Conservation (phyloP, 2,329 filamentous ascomycete species). For the Lasiodiplodia hormozganensis region DNA sequence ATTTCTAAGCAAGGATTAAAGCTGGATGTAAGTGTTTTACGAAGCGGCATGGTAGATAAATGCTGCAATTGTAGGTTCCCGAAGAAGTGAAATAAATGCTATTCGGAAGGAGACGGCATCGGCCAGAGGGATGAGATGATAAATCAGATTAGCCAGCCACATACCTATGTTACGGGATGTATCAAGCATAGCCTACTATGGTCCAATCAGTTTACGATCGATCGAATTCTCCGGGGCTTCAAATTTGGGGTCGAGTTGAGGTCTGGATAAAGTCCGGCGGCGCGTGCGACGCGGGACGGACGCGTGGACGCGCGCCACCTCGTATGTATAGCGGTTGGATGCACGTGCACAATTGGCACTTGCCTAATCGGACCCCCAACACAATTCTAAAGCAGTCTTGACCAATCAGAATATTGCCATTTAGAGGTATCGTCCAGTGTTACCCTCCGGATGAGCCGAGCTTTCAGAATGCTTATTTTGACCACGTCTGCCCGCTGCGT, state of each 20-base stretch:
- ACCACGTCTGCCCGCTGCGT: not conserved
- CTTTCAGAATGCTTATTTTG: not conserved
- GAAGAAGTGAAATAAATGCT: not conserved
- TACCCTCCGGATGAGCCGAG: not conserved
- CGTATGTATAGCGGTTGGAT: not conserved
- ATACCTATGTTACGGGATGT: not conserved
- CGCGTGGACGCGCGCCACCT: conserved; percentile 12
- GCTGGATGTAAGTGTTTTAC: not conserved
- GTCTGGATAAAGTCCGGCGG: conserved; percentile 22
- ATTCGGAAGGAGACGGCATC: not conserved
- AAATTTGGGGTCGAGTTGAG: conserved; percentile 6
- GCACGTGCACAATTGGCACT: not conserved
- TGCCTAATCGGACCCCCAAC: not conserved
- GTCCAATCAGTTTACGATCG: not conserved
- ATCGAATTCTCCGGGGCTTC: too few species aligned
- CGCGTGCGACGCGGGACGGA: conserved; percentile 16
- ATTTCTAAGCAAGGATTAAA: not conserved
- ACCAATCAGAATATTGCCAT: conserved; percentile 4
- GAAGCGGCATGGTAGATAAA: not conserved
- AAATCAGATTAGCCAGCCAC: not conserved
- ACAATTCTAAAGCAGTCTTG: not conserved
- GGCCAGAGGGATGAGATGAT: not conserved
- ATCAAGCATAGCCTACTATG: not conserved
- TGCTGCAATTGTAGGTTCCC: not conserved
- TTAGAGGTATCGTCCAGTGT: not conserved